phyloP scores from a whole-genome alignment of 768 basidiomycete genomes.

The Tremella mesenterica region DNA sequence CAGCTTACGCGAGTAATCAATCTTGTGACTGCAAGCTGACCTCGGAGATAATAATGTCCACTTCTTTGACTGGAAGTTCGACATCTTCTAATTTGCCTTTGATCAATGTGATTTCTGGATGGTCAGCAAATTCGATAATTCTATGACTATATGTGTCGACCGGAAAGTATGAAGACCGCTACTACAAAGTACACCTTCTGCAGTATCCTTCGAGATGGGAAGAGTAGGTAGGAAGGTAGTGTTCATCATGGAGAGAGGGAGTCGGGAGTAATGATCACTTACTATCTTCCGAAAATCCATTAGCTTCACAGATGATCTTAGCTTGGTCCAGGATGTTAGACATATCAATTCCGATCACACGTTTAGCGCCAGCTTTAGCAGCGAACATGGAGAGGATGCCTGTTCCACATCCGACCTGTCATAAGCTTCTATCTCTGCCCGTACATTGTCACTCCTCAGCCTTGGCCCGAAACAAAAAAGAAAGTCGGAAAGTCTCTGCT shows the following conservation, averaged over 20 bases:
- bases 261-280: too few relatives aligned
- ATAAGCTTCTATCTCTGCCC: not conserved
- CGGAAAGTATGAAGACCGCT: not conserved
- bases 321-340: conserved; percentile 99
- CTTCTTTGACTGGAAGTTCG: conserved; percentile 76
- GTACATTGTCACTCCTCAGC: not conserved
- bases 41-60: conserved; percentile 98
- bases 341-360: conserved; percentile 98
- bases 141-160: not conserved
- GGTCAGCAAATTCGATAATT: not conserved
- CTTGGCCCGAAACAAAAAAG: not conserved
- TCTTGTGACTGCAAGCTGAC: conserved; percentile 18
- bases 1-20: conserved; percentile 2
- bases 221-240: not conserved
- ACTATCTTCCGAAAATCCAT: conserved; percentile 87
- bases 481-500: not conserved
- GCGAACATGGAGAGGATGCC: conserved; percentile 98
- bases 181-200: not conserved
- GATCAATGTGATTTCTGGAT: conserved; percentile 77
- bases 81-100: conserved; percentile 97
- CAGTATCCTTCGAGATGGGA: not conserved
- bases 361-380: conserved; percentile 86
- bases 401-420: conserved; percentile 83
- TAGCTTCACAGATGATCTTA: conserved; percentile 88
- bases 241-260: not conserved